Conservation (phyloP, 208 protist species). For the Blastocrithidia nonstop region DNA sequence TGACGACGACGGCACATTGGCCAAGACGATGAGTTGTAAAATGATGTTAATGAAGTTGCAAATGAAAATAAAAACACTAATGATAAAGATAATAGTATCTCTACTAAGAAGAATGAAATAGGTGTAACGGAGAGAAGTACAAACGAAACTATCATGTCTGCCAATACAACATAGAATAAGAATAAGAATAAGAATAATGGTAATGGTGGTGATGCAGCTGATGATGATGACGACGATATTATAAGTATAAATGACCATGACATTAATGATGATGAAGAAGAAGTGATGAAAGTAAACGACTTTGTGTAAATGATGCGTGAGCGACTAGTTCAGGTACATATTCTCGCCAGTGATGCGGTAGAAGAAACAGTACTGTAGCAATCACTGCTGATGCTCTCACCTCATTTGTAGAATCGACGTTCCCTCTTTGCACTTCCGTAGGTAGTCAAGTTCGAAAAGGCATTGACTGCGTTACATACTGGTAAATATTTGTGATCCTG, state of each 20-base stretch:
- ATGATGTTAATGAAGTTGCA: slow-evolving; percentile 6
- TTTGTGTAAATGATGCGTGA: too few relatives aligned
- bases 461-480: slow-evolving; percentile 15
- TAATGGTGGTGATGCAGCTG: too few relatives aligned
- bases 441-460: slow-evolving; percentile 44
- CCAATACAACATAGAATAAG: too few relatives aligned
- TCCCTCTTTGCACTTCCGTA: slow-evolving; percentile 64
- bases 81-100: too few relatives aligned
- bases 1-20: slow-evolving; percentile 86
- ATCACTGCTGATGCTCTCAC: slow-evolving; percentile 19
- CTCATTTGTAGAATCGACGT: slow-evolving; percentile 40
- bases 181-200: too few relatives aligned
- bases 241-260: slow-evolving; percentile 7
- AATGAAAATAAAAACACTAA: slow-evolving; percentile 7
- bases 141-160: too few relatives aligned
- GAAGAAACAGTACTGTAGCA: slow-evolving; percentile 36
- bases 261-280: slow-evolving; percentile 11
- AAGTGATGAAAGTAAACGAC: background rate
- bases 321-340: too few relatives aligned
- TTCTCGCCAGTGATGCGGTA: slow-evolving; percentile 1
- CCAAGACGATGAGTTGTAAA: slow-evolving; percentile 32
- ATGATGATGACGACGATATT: too few relatives aligned
- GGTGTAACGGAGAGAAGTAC: too few relatives aligned
- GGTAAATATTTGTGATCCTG: slow-evolving; percentile 36
- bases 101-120: too few relatives aligned